phyloP scores from a whole-genome alignment of 331 rosid species.

The Stylosanthes scabra region DNA sequence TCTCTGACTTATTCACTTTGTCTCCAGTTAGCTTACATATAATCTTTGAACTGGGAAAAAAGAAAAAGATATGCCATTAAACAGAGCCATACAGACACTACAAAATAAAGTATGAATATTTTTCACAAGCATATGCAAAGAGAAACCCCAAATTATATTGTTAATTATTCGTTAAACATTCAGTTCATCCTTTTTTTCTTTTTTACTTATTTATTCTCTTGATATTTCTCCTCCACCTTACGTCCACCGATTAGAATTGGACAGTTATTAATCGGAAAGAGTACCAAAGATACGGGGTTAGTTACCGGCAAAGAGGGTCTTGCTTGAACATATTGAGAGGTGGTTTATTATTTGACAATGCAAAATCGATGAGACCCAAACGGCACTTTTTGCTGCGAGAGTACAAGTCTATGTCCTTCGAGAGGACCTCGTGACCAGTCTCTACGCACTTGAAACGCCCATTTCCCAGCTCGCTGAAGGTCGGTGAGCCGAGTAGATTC shows the following conservation, averaged over 20 bases:
- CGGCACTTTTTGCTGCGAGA: slow-evolving; percentile 87
- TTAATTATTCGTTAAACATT: no score
- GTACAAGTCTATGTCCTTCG: slow-evolving; percentile 69
- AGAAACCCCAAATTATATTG: not conserved
- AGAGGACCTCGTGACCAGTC: slow-evolving; percentile 79
- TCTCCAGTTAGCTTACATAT: slow-evolving; percentile 86
- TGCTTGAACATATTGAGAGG: slow-evolving; percentile 87
- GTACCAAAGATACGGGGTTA: not conserved
- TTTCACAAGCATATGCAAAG: not conserved
- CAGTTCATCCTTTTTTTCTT: no score
- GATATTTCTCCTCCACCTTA: no score
- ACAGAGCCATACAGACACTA: not conserved
- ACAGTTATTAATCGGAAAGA: not conserved
- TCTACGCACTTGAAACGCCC: slow-evolving; percentile 85
- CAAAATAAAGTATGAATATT: no score
- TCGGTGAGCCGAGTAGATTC: slow-evolving; percentile 71
- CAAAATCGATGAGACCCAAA: slow-evolving; percentile 79
- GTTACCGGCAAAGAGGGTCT: slow-evolving; percentile 76
- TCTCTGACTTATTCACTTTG: slow-evolving; percentile 87
- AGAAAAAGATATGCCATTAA: not conserved
- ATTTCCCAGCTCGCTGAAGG: slow-evolving; percentile 63
- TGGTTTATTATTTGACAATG: slow-evolving; percentile 63
- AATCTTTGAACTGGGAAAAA: slow-evolving; percentile 72
- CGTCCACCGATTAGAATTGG: no score
- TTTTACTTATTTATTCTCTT: not conserved